Base-by-base conservation (phyloP, 1,139 yeast genomes). In the Suhomyces chickasaworum region DNA sequence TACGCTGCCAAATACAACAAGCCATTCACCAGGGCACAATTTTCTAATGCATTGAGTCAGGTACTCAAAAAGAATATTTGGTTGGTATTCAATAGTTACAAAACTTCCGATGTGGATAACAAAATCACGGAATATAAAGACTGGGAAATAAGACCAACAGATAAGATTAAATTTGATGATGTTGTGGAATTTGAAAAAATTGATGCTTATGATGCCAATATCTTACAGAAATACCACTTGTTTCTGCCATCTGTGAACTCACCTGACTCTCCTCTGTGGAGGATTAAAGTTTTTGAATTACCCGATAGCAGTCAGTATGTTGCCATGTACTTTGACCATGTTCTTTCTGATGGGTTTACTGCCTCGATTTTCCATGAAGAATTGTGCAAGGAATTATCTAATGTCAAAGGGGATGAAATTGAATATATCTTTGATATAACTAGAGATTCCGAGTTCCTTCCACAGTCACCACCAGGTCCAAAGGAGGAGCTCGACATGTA, bases 261-360 rank as follows among this genome's bases (percentile, higher is more conserved):
- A 2, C 41, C 47, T 0, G 13, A 32, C 8, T 45, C 47, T 0
- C 73, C 74, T 3, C 49, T 64, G 18, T 71, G 75, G 75, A 54
- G 56, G 38, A 37, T 70, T 3, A 35, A 57, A 2, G 58, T 70
- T 1, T 45, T 44, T 37, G 47, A 33, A 4, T 41, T 29, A 2
- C 35, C 33, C 4, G 20, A 20, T 7, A 44, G 40, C 2, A 16
- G 18, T 2, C 55, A 51, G 29, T 50, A 45, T 12, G 33, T 51
- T 13, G 37, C 42, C n/a, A 41, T 45, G 7, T 43, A 34, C 20
- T 49, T 51, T 34, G 54, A 51, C 34, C 57, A 55, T 34, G 39
- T 51, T 4, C 37, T 54, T 7, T 49, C 46, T 18, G 58, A 55
- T 40, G 59, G 58, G 2, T 46, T 39, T 7, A 43, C 52, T 13